Percentiles rank a stretch among this genome's conserved stretches.
Evolutionary conservation across 139 green algal genomes (phyloP).

Genomic region (Gonium pectorale): DNA sequence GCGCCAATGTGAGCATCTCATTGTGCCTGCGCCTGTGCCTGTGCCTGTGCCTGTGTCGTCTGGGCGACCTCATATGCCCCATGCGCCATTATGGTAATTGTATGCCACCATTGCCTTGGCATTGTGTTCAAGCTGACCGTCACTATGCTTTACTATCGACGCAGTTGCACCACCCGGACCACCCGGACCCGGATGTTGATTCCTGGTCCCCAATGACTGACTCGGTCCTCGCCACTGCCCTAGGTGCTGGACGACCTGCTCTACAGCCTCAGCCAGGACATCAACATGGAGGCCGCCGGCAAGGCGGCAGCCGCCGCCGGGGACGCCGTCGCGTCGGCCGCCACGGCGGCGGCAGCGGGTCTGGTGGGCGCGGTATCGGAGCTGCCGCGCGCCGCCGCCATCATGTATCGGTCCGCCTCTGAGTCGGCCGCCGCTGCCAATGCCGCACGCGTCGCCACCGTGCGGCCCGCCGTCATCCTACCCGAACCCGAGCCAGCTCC

Average conservation of each 20-base stretch:
- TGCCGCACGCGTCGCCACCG: not conserved
- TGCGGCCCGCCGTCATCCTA: not conserved
- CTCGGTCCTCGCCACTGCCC: not conserved
- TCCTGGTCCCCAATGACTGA: no score
- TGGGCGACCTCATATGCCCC: no score
- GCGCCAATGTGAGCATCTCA: no score
- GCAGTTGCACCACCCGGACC: no score
- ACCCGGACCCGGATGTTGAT: no score
- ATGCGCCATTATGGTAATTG: no score
- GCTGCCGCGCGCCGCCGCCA: not conserved
- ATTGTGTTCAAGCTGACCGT: no score
- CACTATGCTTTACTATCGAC: no score
- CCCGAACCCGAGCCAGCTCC: no score
- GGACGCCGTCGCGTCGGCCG: not conserved
- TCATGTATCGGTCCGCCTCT: not conserved
- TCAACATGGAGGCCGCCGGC: conserved; percentile 5
- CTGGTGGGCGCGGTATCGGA: conserved; percentile 1
- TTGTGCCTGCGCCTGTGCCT: no score
- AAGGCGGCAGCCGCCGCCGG: conserved; percentile 5
- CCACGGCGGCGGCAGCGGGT: not conserved
- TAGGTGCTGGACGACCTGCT: conserved; percentile 34
- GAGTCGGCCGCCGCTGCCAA: not conserved
- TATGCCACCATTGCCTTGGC: no score
- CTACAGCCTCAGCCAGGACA: conserved; percentile 23
- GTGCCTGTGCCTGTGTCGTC: no score